These are phyloP conservation scores for Euphrasia arctica DNA, from an alignment of 305 asterid genomes.

Conservation along the genomic window DNA sequence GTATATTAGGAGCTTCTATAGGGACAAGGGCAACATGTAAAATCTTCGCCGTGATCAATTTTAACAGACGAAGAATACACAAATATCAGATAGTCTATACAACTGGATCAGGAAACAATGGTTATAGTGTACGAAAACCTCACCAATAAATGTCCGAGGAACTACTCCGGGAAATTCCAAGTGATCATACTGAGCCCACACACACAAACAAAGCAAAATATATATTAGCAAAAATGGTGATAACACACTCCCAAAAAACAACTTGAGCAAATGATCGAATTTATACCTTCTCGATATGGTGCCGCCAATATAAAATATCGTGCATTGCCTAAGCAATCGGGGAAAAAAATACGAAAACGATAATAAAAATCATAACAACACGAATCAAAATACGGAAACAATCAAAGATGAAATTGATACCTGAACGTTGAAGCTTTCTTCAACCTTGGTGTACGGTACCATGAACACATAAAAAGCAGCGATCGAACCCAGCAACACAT, in stretches of 20 bases:
- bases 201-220: constrained; percentile 8
- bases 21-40: not conserved
- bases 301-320: constrained; percentile 73
- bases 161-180: constrained; percentile 96
- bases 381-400: constrained; percentile 5
- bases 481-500: constrained; percentile 75
- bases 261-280: constrained; percentile 19
- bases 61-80: constrained; percentile 7
- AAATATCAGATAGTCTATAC: not conserved
- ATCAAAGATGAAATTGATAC: constrained; percentile 30
- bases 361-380: not conserved
- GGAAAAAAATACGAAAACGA: not conserved
- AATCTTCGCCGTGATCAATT: not conserved
- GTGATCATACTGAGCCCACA: constrained; percentile 77
- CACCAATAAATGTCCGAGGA: constrained; percentile 94
- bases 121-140: constrained; percentile 24
- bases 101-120: not conserved
- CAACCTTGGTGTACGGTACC: constrained; percentile 96
- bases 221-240: not conserved
- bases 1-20: not conserved
- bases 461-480: constrained; percentile 81
- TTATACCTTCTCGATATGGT: constrained; percentile 68
- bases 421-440: constrained; percentile 98
- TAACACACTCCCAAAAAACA: not conserved
- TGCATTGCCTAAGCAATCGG: constrained; percentile 75